Base-by-base conservation (phyloP, 2,329 filamentous ascomycete genomes). In the Akanthomyces dipterigenus region DNA sequence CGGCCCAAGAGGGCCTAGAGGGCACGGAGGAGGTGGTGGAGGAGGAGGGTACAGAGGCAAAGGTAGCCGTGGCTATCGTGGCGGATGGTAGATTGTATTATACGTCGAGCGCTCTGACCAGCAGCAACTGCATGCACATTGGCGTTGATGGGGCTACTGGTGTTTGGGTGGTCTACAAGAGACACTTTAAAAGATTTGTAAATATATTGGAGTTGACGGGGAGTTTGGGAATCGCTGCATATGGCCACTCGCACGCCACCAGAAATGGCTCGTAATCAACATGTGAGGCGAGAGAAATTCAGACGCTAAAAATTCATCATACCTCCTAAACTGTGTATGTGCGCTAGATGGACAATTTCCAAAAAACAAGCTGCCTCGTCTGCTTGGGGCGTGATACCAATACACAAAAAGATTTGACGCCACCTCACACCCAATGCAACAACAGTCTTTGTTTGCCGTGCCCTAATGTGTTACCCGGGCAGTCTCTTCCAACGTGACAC, bases 31-130 rank as follows among this genome's bases (percentile, higher is more conserved):
- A 20, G 46, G n/a, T n/a, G n/a, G n/a, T n/a, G n/a, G 46, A 3
- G 81, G 82, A 58, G 82, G 82, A 55, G 79, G 80, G 3, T 82
- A 80, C 54, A 80, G 83, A 45, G 82, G 77, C 18, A 74, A 79
- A 8, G 81, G 81, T 53, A 80, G 78, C 20, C 75, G 82, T 60
- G 78, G 80, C 18, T 82, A 78, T 65, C 75, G 80, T 3, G 76
- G 77, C n/a, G 75, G 78, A 28, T 81, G 79, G 79, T 82, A 69
- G 67, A 36, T 16, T 54, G 31, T 12, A 38, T 20, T 26, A 36
- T 24, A 20, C 16, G n/a, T 42, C 42, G 9, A 16, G 34, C 20
- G 12, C 14, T 51, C 38, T n/a, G 26, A 31, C 18, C 2, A 9
- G 26, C 9, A 14, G n/a, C 22, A 38, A 45, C 20, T 36, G 31